Evolutionary conservation across 208 protist species (phyloP), one percentile per base, ranked within the genome.

Genomic region (Wallacemonas collosoma): DNA sequence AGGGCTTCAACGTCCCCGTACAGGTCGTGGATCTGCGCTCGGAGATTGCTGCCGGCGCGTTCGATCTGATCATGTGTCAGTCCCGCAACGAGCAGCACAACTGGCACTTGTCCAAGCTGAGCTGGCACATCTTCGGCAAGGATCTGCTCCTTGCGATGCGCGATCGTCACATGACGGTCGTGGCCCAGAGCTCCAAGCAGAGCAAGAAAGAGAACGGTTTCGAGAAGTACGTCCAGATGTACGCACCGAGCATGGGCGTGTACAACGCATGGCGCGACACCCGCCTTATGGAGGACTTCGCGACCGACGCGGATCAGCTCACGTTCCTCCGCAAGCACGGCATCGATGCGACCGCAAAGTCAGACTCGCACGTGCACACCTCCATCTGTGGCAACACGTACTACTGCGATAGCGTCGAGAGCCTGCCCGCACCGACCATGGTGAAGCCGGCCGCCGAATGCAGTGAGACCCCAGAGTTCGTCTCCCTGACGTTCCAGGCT

Each of bases 191-290:
- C 76, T 95, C 89, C 47, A 93, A 87, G 54, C 84, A 88, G 55
- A 93, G 81, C 72, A 92, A 86, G 66, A 95, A 94, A 71, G 90
- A 95, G 78, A 71, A 87, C 14, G 87, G 90, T 67, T 97, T 98
- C 72, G 94, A 97, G 78, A 91, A 89, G 67, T 95, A 97, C 77
- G 90, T 93, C 38, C 86, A 93, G 48, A 85, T 76, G 68, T 85
- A 94, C 77, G 83, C 71, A 38, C 94, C 94, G 8, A 79, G 87
- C 71, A 95, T 98, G 87, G 83, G 80, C 12, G 89, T 97, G 15
- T 98, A 97, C 84, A 95, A 95, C 74, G 91, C 94, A 41, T 98
- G 94, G 94, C 82, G 91, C 35, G 94, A 98, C 80, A 66, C 73
- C 14, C 79, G 82, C 26, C 86, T 98, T 4, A 82, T 97, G 77